A percentile compares a stretch with the other conserved stretches of the same genome.
Conservation (phyloP, 176 grass and related monocot genomes). For the Phragmites australis region DNA sequence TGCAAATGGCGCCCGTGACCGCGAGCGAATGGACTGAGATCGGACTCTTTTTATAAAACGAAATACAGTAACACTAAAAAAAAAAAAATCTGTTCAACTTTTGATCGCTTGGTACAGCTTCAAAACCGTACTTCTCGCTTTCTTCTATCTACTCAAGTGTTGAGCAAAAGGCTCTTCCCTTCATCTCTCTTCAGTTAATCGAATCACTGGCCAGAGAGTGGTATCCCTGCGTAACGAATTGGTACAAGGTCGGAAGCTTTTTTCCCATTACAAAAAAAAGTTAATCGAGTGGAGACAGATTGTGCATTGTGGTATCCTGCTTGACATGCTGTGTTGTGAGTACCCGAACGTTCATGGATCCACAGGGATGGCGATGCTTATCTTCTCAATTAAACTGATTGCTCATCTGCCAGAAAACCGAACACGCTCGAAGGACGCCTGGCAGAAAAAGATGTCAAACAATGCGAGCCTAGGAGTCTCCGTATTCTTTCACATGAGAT, state of each 20-base stretch:
- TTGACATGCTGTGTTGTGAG: neutral
- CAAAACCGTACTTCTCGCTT: neutral
- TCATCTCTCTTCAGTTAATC: neutral
- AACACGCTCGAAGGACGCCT: neutral
- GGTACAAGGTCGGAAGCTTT: too few relatives aligned
- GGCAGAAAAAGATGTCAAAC: neutral
- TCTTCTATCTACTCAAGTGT: neutral
- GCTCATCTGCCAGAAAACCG: neutral
- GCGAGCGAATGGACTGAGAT: too few relatives aligned
- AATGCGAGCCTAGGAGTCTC: neutral
- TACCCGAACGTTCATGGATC: conserved; percentile 1
- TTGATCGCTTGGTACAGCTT: too few relatives aligned
- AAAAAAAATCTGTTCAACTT: neutral
- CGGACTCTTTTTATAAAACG: too few relatives aligned
- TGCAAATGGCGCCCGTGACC: neutral
- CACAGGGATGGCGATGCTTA: neutral
- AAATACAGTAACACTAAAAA: too few relatives aligned
- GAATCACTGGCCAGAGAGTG: neutral
- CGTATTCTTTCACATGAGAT: neutral
- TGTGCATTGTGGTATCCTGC: too few relatives aligned
- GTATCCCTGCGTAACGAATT: too few relatives aligned
- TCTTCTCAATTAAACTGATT: neutral
- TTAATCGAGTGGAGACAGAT: too few relatives aligned
- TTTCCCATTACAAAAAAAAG: too few relatives aligned
- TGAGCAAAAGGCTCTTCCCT: neutral